Conservation (phyloP, 495 filamentous ascomycete genomes). For the Amphirosellinia nigrospora region DNA sequence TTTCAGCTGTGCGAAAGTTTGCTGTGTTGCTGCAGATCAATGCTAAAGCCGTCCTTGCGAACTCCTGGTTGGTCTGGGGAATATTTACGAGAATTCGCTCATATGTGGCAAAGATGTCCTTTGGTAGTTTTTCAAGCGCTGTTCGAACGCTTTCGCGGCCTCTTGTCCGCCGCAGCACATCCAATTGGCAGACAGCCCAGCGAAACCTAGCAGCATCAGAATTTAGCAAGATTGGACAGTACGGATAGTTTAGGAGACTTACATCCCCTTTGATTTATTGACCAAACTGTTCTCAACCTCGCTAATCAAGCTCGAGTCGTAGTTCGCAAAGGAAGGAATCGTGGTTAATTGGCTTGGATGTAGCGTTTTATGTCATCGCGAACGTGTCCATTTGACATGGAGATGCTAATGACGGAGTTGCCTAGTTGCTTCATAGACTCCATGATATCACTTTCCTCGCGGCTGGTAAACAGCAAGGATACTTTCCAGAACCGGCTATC, state of each 20-base stretch:
- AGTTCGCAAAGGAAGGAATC: slow-evolving; percentile 29
- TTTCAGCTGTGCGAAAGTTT: slow-evolving; percentile 27
- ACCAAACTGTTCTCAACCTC: slow-evolving; percentile 40
- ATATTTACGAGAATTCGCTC: slow-evolving; percentile 43
- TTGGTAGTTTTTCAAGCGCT: slow-evolving; percentile 43
- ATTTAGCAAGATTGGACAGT: background rate
- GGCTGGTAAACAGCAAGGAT: slow-evolving; percentile 49
- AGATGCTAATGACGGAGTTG: slow-evolving; percentile 29
- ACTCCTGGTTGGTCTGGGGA: slow-evolving; percentile 29
- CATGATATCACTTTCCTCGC: slow-evolving; percentile 49
- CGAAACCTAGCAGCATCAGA: slow-evolving; percentile 45
- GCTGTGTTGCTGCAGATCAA: slow-evolving; percentile 37
- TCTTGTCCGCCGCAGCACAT: slow-evolving; percentile 41
- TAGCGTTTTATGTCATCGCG: slow-evolving; percentile 43
- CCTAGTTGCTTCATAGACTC: slow-evolving; percentile 28
- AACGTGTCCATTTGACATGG: slow-evolving; percentile 45
- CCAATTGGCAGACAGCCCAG: slow-evolving; percentile 54
- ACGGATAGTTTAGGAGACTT: slow-evolving; percentile 25
- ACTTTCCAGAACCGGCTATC: slow-evolving; percentile 43
- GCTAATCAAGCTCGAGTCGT: slow-evolving; percentile 23
- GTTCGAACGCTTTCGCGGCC: slow-evolving; percentile 28
- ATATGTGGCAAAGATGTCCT: slow-evolving; percentile 50
- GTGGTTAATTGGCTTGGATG: slow-evolving; percentile 34
- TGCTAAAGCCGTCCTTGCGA: slow-evolving; percentile 37
- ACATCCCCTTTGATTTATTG: slow-evolving; percentile 48